Conservation (phyloP, 2,329 filamentous ascomycete genomes). For the Exserohilum rostratum region DNA sequence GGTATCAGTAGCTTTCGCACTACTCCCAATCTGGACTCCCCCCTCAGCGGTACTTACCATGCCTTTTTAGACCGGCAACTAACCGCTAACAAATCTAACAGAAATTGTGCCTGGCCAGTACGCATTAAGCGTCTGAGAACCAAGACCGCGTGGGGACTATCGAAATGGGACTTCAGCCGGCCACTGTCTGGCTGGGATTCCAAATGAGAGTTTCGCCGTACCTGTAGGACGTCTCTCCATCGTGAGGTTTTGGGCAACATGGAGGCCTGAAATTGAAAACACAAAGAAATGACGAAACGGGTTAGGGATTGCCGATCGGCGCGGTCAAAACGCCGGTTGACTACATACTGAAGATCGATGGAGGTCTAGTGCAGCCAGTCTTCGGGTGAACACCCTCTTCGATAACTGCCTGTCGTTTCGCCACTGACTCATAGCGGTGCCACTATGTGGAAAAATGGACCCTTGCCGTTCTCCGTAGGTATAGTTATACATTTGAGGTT, state of each 20-base stretch:
- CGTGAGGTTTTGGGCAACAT: neutral
- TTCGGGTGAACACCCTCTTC: slow-evolving; percentile 3
- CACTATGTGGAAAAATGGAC: neutral
- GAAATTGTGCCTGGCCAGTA: neutral
- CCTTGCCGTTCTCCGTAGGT: slow-evolving; percentile 5
- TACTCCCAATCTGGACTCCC: neutral
- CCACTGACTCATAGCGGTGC: neutral
- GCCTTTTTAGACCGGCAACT: neutral
- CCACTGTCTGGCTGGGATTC: neutral
- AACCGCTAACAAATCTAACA: neutral
- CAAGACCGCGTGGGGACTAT: neutral
- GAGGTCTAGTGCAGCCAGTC: neutral
- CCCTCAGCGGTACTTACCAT: slow-evolving; percentile 8
- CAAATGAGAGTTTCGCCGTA: neutral
- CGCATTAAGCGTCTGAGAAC: neutral
- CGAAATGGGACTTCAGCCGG: neutral
- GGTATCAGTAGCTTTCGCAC: neutral
- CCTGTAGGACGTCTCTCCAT: neutral
- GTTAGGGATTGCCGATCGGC: too few species aligned
- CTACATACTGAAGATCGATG: neutral
- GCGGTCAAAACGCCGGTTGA: neutral
- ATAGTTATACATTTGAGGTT: neutral
- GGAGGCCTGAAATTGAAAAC: neutral
- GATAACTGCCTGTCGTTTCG: neutral
- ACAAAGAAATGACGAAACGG: neutral